phyloP scores from a whole-genome alignment of 169 alveolate genomes.

The Plasmodium malariae region DNA sequence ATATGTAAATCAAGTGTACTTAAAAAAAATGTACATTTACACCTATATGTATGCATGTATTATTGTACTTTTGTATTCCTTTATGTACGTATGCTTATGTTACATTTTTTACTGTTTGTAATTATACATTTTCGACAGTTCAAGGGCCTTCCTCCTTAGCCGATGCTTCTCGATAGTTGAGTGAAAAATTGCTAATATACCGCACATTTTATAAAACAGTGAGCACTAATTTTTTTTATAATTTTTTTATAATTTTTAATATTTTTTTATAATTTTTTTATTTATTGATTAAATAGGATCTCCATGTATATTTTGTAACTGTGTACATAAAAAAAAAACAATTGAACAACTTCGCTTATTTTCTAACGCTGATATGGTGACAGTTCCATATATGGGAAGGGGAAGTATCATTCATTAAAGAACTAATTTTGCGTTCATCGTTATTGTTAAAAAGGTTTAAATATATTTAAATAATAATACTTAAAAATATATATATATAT shows the following conservation, averaged over 20 bases:
- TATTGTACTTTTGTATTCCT: not conserved
- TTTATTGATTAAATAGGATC: not conserved
- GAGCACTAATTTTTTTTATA: constrained; percentile 20
- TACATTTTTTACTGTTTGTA: not conserved
- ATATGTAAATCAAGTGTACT: too few species aligned
- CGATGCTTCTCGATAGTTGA: constrained; percentile 58
- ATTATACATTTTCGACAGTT: constrained; percentile 32
- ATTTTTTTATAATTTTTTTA: not conserved
- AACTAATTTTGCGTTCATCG: too few species aligned
- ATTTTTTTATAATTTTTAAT: constrained; percentile 13
- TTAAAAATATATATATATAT: too few species aligned
- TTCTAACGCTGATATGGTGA: too few species aligned
- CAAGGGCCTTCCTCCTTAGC: constrained; percentile 68
- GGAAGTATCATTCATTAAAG: too few species aligned
- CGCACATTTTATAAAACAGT: constrained; percentile 32
- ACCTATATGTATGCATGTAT: not conserved
- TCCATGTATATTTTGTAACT: too few species aligned
- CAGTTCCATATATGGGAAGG: too few species aligned
- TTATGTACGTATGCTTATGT: not conserved
- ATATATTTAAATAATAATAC: too few species aligned
- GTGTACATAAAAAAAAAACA: too few species aligned
- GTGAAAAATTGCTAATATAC: constrained; percentile 68
- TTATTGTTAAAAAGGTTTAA: too few species aligned
- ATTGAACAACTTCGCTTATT: too few species aligned
- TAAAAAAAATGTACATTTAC: too few species aligned